Conservation (phyloP, 352 stramenopile genomes). For the Aphanomyces astaci region DNA sequence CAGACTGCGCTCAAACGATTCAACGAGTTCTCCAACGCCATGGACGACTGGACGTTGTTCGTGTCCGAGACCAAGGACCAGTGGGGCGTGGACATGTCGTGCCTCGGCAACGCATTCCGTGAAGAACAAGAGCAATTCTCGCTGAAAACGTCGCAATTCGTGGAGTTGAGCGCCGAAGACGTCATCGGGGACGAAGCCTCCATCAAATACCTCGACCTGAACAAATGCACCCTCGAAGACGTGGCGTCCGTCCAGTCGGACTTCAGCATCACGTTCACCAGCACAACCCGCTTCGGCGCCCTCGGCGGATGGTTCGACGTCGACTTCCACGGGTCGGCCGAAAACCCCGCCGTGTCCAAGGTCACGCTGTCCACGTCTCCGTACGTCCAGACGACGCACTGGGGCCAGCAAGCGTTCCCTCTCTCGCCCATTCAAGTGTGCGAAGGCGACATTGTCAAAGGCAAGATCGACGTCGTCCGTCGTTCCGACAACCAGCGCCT, state of each 20-base stretch:
- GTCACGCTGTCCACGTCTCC: conserved; percentile 88
- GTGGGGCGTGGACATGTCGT: conserved; percentile 97
- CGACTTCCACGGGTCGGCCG: conserved; percentile 91
- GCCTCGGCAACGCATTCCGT: conserved; percentile 80
- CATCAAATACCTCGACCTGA: conserved; percentile 74
- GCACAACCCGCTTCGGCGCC: conserved; percentile 84
- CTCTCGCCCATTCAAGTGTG: conserved; percentile 76
- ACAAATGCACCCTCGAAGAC: conserved; percentile 76
- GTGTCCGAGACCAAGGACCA: conserved; percentile 88
- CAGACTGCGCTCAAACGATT: conserved; percentile 82
- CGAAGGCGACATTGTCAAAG: conserved; percentile 64
- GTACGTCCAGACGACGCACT: conserved; percentile 83
- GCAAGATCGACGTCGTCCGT: conserved; percentile 62
- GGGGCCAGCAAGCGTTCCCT: conserved; percentile 81
- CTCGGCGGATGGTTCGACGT: conserved; percentile 99
- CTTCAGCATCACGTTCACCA: conserved; percentile 77
- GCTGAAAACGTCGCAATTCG: conserved; percentile 77
- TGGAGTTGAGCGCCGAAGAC: conserved; percentile 59
- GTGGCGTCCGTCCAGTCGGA: conserved; percentile 63
- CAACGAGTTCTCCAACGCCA: conserved; percentile 72
- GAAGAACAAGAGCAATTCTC: conserved; percentile 86
- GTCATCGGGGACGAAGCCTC: conserved; percentile 80
- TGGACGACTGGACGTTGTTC: conserved; percentile 79
- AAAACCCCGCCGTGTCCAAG: conserved; percentile 64
- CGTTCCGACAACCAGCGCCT: conserved; percentile 80